Evolutionary conservation across 768 basidiomycete genomes (phyloP), one percentile per base, ranked within the genome.

Genomic region (Saitozyma podzolica): DNA sequence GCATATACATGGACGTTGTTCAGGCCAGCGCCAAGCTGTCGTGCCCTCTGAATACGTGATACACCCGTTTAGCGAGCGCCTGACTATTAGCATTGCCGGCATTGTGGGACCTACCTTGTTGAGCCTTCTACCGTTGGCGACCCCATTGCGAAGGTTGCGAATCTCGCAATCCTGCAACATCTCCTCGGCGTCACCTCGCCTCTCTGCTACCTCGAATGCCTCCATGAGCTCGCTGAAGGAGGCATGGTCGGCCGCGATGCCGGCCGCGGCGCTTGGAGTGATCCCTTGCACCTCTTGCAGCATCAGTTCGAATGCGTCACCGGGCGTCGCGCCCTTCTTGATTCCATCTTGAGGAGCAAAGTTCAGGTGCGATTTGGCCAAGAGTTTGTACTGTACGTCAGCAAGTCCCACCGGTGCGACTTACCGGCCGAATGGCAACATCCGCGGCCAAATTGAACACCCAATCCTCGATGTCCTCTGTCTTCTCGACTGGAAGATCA

Each of bases 231-330:
- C 61, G 49, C 56, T 47, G 57, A 78, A 78, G 4, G 65, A 69
- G 3, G 65, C 53, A 51, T 71, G 75, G 43, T 70, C 68, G 3
- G 68, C 63, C 0, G 64, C 68, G 39, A 80, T 76, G 2, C 76
- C 75, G 17, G 52, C 56, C 9, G 77, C 71, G 2, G 72, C 76
- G 41, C 63, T 67, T 7, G 67, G 66, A 2, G 79, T 80, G 41
- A 80, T 72, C 0, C 75, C 70, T 42, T 72, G 71, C 10, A 80
- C 69, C 53, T 77, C 72, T 61, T 77, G 69, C 9, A 80, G 68
- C 76, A 79, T 78, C 40, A 78, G 64, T 58, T 76, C 67, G 57
- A 77, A 70, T 0, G 72, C 67, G 39, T 76, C 69, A 6, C 51
- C 58, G 0, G 68, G 69, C 0, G 61, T 59, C 13, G 63, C 39